Evolutionary conservation across 2,329 filamentous ascomycete species (phyloP).

Genomic region (Sporothrix euskadiensis): DNA sequence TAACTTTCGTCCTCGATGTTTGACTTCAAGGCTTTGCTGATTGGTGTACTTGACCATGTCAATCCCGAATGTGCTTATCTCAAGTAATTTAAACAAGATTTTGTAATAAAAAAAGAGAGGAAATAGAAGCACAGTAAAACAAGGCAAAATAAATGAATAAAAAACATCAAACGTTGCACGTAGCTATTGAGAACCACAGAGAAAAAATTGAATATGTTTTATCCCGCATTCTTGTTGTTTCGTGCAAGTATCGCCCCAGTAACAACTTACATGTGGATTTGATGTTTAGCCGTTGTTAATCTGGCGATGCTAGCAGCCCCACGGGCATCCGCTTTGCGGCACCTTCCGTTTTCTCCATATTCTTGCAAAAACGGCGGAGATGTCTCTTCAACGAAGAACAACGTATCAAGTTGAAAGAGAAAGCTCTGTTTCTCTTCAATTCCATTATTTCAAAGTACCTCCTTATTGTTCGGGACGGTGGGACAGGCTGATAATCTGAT

Average conservation of each 20-base stretch:
- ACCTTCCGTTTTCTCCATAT: not conserved
- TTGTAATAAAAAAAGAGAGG: too few relatives aligned
- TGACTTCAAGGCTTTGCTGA: too few relatives aligned
- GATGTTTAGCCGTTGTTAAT: not conserved
- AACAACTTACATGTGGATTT: too few relatives aligned
- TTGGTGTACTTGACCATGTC: too few relatives aligned
- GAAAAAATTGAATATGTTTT: not conserved
- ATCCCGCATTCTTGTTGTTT: not conserved
- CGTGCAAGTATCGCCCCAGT: not conserved
- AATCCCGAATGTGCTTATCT: too few relatives aligned
- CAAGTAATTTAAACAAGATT: too few relatives aligned
- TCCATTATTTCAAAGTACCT: too few relatives aligned
- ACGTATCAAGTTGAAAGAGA: not conserved
- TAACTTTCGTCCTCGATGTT: too few relatives aligned
- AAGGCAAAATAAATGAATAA: too few relatives aligned
- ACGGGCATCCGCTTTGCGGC: not conserved
- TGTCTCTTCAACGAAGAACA: not conserved
- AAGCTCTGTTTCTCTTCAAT: not conserved
- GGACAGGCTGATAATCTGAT: not conserved
- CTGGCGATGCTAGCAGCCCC: not conserved
- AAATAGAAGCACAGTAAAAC: too few relatives aligned
- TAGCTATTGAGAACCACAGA: too few relatives aligned
- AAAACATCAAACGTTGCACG: too few relatives aligned
- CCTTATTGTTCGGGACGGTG: not conserved
- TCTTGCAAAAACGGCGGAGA: not conserved